Base-by-base conservation (phyloP, 495 filamentous ascomycete genomes). In the Penicillium bovifimosum region DNA sequence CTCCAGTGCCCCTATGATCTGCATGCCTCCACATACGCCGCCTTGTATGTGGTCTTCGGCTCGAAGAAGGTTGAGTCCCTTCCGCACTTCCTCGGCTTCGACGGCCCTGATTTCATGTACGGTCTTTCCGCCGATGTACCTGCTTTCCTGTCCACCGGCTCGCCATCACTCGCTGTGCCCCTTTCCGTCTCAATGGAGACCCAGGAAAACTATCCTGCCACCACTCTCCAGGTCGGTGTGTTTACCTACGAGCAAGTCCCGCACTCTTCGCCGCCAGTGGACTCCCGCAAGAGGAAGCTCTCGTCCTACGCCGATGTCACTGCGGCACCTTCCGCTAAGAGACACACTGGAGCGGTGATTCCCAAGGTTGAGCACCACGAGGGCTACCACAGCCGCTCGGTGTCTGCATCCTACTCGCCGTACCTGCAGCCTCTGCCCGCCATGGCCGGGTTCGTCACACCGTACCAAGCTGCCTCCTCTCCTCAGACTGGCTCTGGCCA, bases 41-140 rank as follows among this genome's bases (percentile, higher is more conserved):
- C 71, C 34, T 80, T 88, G 54, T 83, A 75, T 55, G 68, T 96
- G 20, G 80, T 84, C 29, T 95, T 96, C 64, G 92, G 88, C 8
- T 76, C 80, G 6, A 80, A 84, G 58, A 78, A 81, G 66, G 85
- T 82, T 66, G 72, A 76, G 34, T 84, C 85, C 28, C 73, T 81
- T 14, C 70, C 88, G 8, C 72, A 76, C 20, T 85, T 84, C 60
- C 67, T 86, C 9, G 76, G 80, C 5, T 77, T 77, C 53, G 78
- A 82, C 46, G 78, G 74, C 34, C 75, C 74, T 16, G 59, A 65
- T 35, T 86, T 82, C 65, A 78, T 83, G 49, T 96, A 95, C 64
- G 75, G 75, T n/a, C 66, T 96, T 27, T 78, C 83, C 16, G 82
- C 81, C 5, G 81, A 89, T 34, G 87, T 83, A 14, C 93, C 93